Evolutionary conservation across 1,284 basidiomycete genomes (phyloP), one percentile per base, ranked within the genome.

Genomic region (Sutorius eximius): DNA sequence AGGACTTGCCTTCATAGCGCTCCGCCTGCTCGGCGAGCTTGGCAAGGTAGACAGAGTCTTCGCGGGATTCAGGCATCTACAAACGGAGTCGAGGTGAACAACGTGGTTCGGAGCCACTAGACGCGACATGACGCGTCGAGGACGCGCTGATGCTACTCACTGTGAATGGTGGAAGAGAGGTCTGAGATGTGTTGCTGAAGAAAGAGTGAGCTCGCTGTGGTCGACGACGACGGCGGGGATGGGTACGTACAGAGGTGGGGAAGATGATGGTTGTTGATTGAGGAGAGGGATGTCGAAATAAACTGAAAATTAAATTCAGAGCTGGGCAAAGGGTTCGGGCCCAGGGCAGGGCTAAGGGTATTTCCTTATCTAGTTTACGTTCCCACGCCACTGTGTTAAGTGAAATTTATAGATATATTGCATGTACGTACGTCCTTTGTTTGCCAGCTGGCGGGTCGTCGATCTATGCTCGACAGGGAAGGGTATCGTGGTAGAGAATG

Each of bases 21-120:
- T 98, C 95, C 67, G 95, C 95, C 82, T 96, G 93, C 82, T 96
- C 94, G 75, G 93, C 93, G 82, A 97, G 93, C 91, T 98, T 97
- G 80, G 95, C 95, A 76, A 97, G 94, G 86, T 97, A 97, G 78
- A 98, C 95, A 71, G 91, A 94, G 77, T 96, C 94, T 86, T 95
- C 93, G 74, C 93, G 93, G 72, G 87, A 82, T 71, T 89, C 87
- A 71, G 90, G 76, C 92, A 94, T 94, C 83, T 85, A 57, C 16
- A 40, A 51, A 41, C 20, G 27, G 36, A 51, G 58, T 59, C 59
- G 59, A 57, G 53, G 60, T 71, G 34, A 72, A 59, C 52, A 58
- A 61, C 47, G 49, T 45, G 58, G 58, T 60, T 54, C 40, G 42
- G 51, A 40, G 13, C 36, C 5, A 49, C 30, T 29, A 47, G 22